Conservation (phyloP, 352 stramenopile genomes). For the Pythium volutum region DNA sequence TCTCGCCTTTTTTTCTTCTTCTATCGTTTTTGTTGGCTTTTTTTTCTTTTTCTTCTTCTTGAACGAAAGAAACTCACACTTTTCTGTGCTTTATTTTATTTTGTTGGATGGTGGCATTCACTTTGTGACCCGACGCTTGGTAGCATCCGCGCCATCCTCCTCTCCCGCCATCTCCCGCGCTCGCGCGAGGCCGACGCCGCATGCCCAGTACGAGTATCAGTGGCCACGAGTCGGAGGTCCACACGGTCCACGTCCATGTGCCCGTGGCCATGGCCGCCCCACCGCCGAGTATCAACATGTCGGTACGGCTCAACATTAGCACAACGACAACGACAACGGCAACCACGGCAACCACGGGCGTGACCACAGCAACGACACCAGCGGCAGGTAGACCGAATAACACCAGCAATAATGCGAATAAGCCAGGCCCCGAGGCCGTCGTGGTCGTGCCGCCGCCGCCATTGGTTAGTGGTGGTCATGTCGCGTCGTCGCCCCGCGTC, state of each 20-base stretch:
- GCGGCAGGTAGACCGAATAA: background rate
- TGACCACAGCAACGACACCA: background rate
- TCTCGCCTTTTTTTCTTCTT: background rate
- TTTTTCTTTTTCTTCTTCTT: background rate
- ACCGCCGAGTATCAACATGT: constrained; percentile 23
- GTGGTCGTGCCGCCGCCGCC: too few species aligned
- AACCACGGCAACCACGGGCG: background rate
- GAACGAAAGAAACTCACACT: background rate
- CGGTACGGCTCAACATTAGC: constrained; percentile 20
- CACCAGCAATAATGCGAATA: constrained; percentile 1
- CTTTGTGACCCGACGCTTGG: background rate
- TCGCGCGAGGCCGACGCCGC: constrained; percentile 2
- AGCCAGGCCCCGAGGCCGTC: background rate
- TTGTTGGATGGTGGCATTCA: background rate
- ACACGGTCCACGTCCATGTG: constrained; percentile 27
- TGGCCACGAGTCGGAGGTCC: constrained; percentile 2
- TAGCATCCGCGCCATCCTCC: background rate
- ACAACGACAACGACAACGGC: background rate
- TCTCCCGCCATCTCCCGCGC: background rate
- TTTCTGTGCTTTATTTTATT: background rate
- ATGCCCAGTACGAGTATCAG: background rate
- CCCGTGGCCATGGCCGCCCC: constrained; percentile 6
- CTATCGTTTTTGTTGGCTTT: background rate
- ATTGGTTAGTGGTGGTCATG: too few species aligned
- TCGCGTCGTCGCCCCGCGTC: background rate